A percentile compares a stretch with the other conserved stretches of the same genome.
These are phyloP conservation scores for cucumber (Cucumis sativus) DNA, from an alignment of 306 rosid genomes.

Conservation along the genomic window DNA sequence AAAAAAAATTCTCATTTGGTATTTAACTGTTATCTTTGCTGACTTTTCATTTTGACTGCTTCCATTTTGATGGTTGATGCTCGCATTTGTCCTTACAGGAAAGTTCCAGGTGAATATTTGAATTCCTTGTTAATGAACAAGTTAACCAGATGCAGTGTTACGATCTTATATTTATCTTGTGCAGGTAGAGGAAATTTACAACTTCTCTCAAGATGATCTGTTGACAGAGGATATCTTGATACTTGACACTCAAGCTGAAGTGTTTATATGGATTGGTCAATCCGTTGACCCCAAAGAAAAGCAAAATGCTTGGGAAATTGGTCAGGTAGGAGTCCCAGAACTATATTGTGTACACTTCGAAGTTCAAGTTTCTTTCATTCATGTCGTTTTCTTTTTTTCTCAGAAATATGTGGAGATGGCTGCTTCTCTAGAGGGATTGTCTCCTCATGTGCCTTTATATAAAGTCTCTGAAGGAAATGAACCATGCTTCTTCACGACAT, in stretches of 20 bases:
- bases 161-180: conserved; percentile 14
- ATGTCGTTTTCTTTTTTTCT: conserved; percentile 7
- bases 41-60: conserved; percentile 25
- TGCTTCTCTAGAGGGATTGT: conserved; percentile 71
- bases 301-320: conserved; percentile 73
- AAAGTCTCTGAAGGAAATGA: conserved; percentile 95
- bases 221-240: conserved; percentile 85
- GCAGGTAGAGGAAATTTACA: conserved; percentile 82
- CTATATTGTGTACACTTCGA: conserved; percentile 9
- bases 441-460: conserved; percentile 69
- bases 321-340: conserved; percentile 37
- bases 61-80: conserved; percentile 17
- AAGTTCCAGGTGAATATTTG: conserved; percentile 75
- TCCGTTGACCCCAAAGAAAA: conserved; percentile 79
- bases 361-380: not conserved
- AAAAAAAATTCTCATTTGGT: conserved; percentile 7
- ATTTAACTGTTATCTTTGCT: conserved; percentile 10
- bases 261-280: conserved; percentile 94
- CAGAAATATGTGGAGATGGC: conserved; percentile 92
- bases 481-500: conserved; percentile 90
- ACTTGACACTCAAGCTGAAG: conserved; percentile 97
- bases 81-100: conserved; percentile 50
- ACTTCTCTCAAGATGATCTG: conserved; percentile 91
- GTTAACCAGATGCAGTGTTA: conserved; percentile 14
- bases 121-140: not conserved